Conservation (phyloP, 495 filamentous ascomycete genomes). For the Collariella sp. region DNA sequence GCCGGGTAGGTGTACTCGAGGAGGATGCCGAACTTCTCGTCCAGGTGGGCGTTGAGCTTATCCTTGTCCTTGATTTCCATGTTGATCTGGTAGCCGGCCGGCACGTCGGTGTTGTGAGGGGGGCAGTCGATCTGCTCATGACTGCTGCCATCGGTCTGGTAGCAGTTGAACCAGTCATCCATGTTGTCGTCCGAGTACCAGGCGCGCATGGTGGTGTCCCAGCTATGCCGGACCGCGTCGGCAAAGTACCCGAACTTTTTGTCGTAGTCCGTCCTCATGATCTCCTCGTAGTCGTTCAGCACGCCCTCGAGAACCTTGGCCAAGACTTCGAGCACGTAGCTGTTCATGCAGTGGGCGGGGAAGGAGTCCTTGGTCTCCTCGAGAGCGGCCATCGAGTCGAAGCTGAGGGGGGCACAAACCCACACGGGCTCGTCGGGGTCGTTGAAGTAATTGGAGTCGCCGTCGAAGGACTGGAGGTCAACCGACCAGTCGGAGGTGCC, state of each 20-base stretch:
- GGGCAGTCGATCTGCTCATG: no score
- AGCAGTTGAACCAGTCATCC: conserved; percentile 6
- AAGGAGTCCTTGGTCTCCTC: neutral
- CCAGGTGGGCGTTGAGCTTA: no score
- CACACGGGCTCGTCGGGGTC: no score
- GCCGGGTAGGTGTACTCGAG: no score
- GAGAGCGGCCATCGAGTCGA: no score
- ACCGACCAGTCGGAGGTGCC: conserved; percentile 38
- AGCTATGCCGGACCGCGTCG: neutral
- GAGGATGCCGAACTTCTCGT: no score
- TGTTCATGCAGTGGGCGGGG: neutral
- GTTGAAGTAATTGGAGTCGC: no score
- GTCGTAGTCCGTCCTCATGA: conserved; percentile 6
- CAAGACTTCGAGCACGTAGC: neutral
- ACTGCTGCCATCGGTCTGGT: no score
- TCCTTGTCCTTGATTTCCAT: no score
- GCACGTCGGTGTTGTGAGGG: no score
- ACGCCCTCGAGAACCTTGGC: neutral
- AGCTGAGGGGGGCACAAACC: no score
- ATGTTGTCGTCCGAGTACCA: neutral
- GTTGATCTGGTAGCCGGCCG: no score
- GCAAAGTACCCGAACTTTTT: conserved; percentile 2
- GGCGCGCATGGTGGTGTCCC: neutral
- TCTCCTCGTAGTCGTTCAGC: neutral
- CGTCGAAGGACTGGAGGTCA: conserved; percentile 24